Evolutionary conservation across 306 rosid genomes (phyloP).

Genomic region (Sphenostylis stenocarpa): DNA sequence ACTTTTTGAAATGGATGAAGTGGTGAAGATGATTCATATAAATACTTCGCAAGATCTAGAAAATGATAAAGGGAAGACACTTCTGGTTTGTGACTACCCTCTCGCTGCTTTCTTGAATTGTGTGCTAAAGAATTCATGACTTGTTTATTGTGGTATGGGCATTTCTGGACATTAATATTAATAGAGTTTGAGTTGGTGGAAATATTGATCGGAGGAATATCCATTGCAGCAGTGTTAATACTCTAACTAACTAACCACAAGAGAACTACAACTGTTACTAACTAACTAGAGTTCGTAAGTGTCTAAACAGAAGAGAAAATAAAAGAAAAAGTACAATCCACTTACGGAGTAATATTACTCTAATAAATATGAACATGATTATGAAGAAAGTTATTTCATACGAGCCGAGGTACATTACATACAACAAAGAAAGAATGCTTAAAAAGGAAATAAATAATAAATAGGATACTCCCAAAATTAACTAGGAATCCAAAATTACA

Average conservation of each 20-base stretch:
- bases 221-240: no score
- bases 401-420: not conserved
- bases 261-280: no score
- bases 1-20: slow-evolving; percentile 92
- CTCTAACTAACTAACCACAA: no score
- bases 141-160: slow-evolving; percentile 1
- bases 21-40: slow-evolving; percentile 75
- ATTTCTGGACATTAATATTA: slow-evolving; percentile 2
- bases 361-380: not conserved
- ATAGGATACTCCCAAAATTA: not conserved
- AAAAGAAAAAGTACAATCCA: no score
- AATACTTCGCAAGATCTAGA: slow-evolving; percentile 47
- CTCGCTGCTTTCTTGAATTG: slow-evolving; percentile 17
- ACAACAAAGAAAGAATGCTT: not conserved
- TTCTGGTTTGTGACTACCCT: slow-evolving; percentile 68
- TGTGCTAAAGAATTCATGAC: slow-evolving; percentile 15
- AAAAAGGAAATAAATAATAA: not conserved
- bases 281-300: no score
- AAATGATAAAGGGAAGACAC: slow-evolving; percentile 59
- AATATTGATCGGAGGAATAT: no score
- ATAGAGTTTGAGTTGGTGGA: no score
- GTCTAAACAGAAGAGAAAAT: no score
- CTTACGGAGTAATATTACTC: no score
- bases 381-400: not conserved
- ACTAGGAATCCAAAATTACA: not conserved